phyloP scores from a whole-genome alignment of 164 flowering plant genomes.

The Vitis riparia region DNA sequence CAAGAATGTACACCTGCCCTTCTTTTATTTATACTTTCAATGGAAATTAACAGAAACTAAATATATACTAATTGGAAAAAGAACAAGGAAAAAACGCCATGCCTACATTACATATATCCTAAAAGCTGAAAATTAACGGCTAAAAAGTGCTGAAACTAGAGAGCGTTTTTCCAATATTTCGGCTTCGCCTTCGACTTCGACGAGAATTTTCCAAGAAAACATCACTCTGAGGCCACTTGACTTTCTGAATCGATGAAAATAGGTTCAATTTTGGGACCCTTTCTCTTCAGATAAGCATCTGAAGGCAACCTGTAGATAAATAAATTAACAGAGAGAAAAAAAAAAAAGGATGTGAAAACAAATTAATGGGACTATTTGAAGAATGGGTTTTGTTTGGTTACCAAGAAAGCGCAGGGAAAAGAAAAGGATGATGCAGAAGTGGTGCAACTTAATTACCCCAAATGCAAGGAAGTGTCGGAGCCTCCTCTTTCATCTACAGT shows the following conservation, averaged over 20 bases:
- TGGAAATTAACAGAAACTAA: too few species aligned
- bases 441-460: constrained; percentile 16
- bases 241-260: constrained; percentile 20
- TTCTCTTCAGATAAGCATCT: constrained; percentile 12
- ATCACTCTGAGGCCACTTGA: constrained; percentile 24
- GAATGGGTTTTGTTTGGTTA: not conserved
- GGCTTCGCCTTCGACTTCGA: too few species aligned
- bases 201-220: not conserved
- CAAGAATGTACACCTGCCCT: too few species aligned
- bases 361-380: not conserved
- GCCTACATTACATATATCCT: too few species aligned
- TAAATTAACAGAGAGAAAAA: too few species aligned
- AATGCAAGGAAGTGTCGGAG: constrained; percentile 27
- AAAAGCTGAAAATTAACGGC: too few species aligned
- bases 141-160: too few species aligned
- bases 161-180: too few species aligned
- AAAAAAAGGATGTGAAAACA: not conserved
- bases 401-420: not conserved
- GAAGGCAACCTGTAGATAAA: constrained; percentile 18
- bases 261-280: constrained; percentile 13
- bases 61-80: too few species aligned
- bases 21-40: too few species aligned
- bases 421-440: not conserved
- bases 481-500: constrained; percentile 4
- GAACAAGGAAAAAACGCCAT: too few species aligned